These are phyloP conservation scores for Pleurostoma richardsiae DNA, from an alignment of 2,329 filamentous ascomycete species.

Conservation along the genomic window DNA sequence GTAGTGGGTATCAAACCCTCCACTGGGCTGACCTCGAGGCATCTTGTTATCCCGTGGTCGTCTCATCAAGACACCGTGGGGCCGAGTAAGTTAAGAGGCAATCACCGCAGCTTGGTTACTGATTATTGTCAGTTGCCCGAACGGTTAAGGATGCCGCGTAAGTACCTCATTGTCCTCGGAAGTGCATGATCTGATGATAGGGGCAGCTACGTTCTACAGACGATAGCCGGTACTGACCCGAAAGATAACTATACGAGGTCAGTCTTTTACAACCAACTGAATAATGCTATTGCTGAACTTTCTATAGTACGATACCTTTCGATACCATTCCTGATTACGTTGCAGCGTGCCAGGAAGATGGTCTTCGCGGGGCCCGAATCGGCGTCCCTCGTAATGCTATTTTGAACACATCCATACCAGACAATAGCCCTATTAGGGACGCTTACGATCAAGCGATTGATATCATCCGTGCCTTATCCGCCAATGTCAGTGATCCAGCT, in stretches of 20 bases:
- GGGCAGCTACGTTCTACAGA: constrained; percentile 18
- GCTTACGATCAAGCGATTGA: constrained; percentile 50
- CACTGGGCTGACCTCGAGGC: constrained; percentile 55
- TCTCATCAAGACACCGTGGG: constrained; percentile 60
- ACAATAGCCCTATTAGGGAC: constrained; percentile 19
- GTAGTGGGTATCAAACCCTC: constrained; percentile 48
- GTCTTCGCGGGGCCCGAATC: constrained; percentile 52
- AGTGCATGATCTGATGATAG: too few relatives aligned
- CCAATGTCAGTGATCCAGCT: constrained; percentile 49
- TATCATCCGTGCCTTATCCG: constrained; percentile 48
- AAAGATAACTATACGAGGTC: constrained; percentile 52
- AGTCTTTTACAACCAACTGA: too few relatives aligned
- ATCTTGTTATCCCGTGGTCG: constrained; percentile 59
- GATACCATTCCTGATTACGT: constrained; percentile 52
- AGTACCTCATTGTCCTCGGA: too few relatives aligned
- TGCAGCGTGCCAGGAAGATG: constrained; percentile 46
- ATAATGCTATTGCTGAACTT: background rate
- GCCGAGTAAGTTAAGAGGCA: constrained; percentile 21
- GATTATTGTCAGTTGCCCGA: constrained; percentile 37
- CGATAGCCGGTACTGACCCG: constrained; percentile 33
- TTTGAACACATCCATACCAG: constrained; percentile 8
- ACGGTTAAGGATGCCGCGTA: constrained; percentile 36
- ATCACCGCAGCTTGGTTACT: too few relatives aligned
- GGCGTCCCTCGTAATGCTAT: constrained; percentile 53
- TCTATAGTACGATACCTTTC: constrained; percentile 16